Percentiles rank a stretch among this genome's conserved stretches.
Evolutionary conservation across 345 rosid species (phyloP).

Genomic region (Pseudoturritis turrita): DNA sequence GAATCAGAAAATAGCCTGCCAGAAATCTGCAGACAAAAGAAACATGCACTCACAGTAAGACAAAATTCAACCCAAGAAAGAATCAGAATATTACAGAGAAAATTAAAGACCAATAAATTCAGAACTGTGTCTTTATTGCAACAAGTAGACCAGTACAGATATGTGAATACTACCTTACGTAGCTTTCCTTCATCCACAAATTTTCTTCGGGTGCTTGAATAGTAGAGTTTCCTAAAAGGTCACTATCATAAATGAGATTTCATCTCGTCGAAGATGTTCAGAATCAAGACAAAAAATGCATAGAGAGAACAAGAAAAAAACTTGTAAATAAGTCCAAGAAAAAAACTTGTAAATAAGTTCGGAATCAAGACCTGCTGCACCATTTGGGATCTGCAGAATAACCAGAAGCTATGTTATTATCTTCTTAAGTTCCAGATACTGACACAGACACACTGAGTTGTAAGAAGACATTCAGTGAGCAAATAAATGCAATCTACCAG

Average conservation of each 20-base stretch:
- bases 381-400: conserved; percentile 76
- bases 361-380: conserved; percentile 98
- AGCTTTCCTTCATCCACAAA: conserved; percentile 98
- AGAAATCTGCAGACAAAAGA: conserved; percentile 60
- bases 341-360: too few relatives aligned
- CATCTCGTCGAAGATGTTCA: background rate
- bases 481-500: conserved; percentile 2
- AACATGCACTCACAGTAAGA: conserved; percentile 7
- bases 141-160: conserved; percentile 6
- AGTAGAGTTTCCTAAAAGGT: conserved; percentile 67
- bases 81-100: conserved; percentile 2
- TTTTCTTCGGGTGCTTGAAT: conserved; percentile 95
- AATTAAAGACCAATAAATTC: background rate
- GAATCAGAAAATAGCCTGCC: conserved; percentile 98
- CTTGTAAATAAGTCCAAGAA: conserved; percentile 97
- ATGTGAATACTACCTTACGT: conserved; percentile 61
- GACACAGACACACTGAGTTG: background rate
- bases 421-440: background rate
- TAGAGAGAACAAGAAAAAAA: conserved; percentile 27
- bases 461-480: background rate
- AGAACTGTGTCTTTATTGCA: background rate
- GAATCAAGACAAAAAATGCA: background rate
- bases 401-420: background rate
- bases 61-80: conserved; percentile 3
- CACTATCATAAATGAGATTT: conserved; percentile 5